phyloP scores from a whole-genome alignment of 2,329 filamentous ascomycete species.

The Penicillium sp. region DNA sequence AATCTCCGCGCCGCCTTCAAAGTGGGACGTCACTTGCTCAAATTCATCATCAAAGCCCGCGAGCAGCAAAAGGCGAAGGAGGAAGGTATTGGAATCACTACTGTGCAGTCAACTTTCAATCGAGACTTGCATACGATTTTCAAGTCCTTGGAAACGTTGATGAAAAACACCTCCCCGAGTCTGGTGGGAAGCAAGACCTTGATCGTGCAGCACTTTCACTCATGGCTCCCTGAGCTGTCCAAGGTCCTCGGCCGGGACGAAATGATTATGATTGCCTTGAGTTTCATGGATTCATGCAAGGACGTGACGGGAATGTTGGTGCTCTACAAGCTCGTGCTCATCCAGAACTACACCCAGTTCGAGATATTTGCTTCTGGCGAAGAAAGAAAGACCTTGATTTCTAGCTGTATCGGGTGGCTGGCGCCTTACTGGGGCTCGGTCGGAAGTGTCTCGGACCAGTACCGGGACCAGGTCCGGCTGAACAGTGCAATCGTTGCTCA shows the following conservation, averaged over 20 bases:
- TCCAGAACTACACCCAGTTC: conserved; percentile 84
- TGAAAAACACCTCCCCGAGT: conserved; percentile 80
- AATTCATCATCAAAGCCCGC: conserved; percentile 88
- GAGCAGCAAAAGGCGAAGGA: conserved; percentile 87
- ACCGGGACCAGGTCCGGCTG: conserved; percentile 86
- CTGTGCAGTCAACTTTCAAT: conserved; percentile 69
- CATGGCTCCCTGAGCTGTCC: conserved; percentile 89
- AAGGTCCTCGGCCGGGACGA: conserved; percentile 76
- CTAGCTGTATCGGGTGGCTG: conserved; percentile 87
- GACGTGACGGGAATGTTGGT: conserved; percentile 86
- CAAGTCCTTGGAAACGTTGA: conserved; percentile 82
- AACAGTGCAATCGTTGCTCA: conserved; percentile 91
- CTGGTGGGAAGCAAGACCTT: conserved; percentile 92
- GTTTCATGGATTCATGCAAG: conserved; percentile 89
- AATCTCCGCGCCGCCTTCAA: conserved; percentile 91
- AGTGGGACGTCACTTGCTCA: conserved; percentile 86
- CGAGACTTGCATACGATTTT: conserved; percentile 84
- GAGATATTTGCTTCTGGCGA: conserved; percentile 78
- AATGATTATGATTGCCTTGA: conserved; percentile 84
- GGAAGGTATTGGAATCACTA: conserved; percentile 78
- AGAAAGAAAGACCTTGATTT: conserved; percentile 69
- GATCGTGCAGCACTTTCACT: conserved; percentile 92
- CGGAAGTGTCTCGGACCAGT: conserved; percentile 73
- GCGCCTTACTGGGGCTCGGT: conserved; percentile 86
- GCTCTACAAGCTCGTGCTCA: conserved; percentile 85